Conservation (phyloP, 129 eudicot species). For the Tagetes erecta region DNA sequence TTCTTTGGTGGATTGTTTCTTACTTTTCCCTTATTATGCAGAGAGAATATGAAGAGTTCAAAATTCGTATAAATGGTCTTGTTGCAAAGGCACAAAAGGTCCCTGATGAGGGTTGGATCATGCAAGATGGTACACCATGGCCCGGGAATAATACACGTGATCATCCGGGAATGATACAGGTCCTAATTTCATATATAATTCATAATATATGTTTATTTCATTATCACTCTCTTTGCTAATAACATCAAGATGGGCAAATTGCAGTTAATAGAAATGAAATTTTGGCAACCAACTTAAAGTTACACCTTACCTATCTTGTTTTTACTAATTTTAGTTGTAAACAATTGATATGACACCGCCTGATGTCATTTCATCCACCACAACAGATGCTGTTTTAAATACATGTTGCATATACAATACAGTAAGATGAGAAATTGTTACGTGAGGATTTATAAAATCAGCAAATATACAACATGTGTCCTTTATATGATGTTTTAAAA, state of each 20-base stretch:
- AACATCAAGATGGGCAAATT: not conserved
- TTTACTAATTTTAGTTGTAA: not conserved
- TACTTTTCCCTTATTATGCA: slow-evolving; percentile 30
- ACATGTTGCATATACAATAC: not conserved
- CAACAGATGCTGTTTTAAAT: not conserved
- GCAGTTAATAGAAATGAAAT: not conserved
- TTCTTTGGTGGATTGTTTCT: slow-evolving; percentile 13
- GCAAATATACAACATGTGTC: not conserved
- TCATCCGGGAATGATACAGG: slow-evolving; percentile 99
- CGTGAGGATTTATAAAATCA: not conserved
- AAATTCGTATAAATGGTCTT: slow-evolving; percentile 86
- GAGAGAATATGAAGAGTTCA: slow-evolving; percentile 98
- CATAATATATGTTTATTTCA: not conserved
- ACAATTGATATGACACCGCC: not conserved
- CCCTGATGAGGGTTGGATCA: slow-evolving; percentile 98
- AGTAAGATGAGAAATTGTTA: not conserved
- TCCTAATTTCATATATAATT: slow-evolving; percentile 20
- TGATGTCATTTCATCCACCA: not conserved
- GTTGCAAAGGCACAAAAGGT: slow-evolving; percentile 91
- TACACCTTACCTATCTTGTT: not conserved
- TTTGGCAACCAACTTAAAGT: not conserved
- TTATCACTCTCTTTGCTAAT: not conserved
- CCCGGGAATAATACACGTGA: slow-evolving; percentile 98
- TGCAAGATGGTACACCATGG: slow-evolving; percentile 99
- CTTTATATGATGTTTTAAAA: no score